Base-by-base conservation (phyloP, 83 land plant genomes). In the Larix sibirica region DNA sequence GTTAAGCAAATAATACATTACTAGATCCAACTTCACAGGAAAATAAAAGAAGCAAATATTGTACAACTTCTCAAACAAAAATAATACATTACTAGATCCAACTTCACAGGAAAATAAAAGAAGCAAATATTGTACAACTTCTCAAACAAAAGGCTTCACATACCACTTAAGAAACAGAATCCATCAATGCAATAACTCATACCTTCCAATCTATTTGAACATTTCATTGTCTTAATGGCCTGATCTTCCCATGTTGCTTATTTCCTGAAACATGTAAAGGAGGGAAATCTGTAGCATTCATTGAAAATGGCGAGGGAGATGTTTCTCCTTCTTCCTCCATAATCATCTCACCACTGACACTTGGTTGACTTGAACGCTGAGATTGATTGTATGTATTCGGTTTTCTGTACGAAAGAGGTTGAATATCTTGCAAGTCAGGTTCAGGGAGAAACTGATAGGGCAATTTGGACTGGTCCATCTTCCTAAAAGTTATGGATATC, bases 401-500 rank as follows among this genome's bases (percentile, higher is more conserved):
- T 73, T 44, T 73, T 44, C 14, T 42, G 54, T 73, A 44, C 0
- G 65, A 28, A 67, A 84, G 73, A 71, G 92, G 91, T n/a, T 75
- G 58, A 23, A 91, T 47, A 10, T 68, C 71, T 21, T 82, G 90
- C 75, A 95, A 42, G 17, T 95, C 96, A 20, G 87, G 85, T 13
- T 92, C 95, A 31, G 84, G 91, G 2, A 23, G 42, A 79, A 85
- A 95, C 38, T 71, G 66, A 47, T 38, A 80, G 21, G 97, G 97
- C 1, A 91, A 81, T 79, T 93, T 95, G 24, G 85, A 73, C 0
- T 91, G 93, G 59, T 95, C 97, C 97, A 93, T 95, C 81, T 91
- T 93, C 24, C 97, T 86, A 79, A 95, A 93, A 9, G 97, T 95
- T 60, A 95, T 91, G 6, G 96, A 95, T 6, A 95, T 95, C 83